Evolutionary conservation across 371 early-diverging fungal species (phyloP), one percentile per base, ranked within the genome.

Genomic region (Cladochytrium tenue): DNA sequence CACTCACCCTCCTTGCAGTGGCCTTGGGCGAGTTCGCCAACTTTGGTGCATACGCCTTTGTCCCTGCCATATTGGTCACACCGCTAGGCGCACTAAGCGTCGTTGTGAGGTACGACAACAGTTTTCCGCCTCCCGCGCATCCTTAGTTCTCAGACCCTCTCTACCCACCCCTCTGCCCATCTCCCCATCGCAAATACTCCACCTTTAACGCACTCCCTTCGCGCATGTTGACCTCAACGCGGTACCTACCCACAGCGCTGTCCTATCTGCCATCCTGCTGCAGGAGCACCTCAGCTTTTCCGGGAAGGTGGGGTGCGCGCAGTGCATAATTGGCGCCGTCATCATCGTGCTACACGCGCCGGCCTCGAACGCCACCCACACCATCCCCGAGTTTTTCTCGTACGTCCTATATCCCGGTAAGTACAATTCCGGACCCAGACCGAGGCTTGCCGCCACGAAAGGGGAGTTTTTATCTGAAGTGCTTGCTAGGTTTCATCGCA

Each of bases 41-140:
- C 81, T 93, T 96, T 81, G 92, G 92, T 2, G 98, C 98, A 0
- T 96, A 96, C 72, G 90, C 95, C 20, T 96, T 95, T 76, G 89
- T 94, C 10, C 96, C 94, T 0, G 93, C 95, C n/a, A 91, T 94
- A 58, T 86, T 95, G 7, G 93, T 96, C 10, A 95, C 95, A 25
- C 95, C 96, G 2, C 83, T 95, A 52, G 95, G 95, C 33, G 92
- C 94, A 1, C 80, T 95, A 20, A 88, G 88, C 72, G 95, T 95
- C 23, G 68, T 62, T 15, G 58, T 67, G 13, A 67, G 68, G n/a
- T n/a, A n/a, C n/a, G n/a, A n/a, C n/a, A n/a, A n/a, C n/a, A n/a
- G n/a, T n/a, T n/a, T n/a, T n/a, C n/a, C n/a, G n/a, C n/a, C n/a
- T n/a, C n/a, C n/a, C n/a, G n/a, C n/a, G n/a, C n/a, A n/a, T n/a